Percentiles rank a stretch among this genome's conserved stretches.
These are phyloP conservation scores for Lomentospora prolificans DNA, from an alignment of 2,329 filamentous ascomycete genomes.

Conservation along the genomic window DNA sequence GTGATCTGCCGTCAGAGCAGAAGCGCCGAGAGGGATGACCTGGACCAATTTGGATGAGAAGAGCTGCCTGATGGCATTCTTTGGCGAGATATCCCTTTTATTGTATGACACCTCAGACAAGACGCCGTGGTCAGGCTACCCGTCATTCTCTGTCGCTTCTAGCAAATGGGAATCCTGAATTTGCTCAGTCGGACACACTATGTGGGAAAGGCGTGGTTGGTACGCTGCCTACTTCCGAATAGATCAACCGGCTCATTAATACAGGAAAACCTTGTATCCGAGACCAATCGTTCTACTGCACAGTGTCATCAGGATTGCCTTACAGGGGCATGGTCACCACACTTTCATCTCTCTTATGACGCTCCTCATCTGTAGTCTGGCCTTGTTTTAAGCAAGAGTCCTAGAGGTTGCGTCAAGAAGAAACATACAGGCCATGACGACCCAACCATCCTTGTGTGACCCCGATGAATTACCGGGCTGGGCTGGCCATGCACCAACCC, in stretches of 20 bases:
- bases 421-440: not conserved
- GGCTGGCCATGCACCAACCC: not conserved
- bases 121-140: not conserved
- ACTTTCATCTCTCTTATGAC: not conserved
- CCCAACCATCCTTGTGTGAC: not conserved
- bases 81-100: not conserved
- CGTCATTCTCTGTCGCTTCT: too few species aligned
- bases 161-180: not conserved
- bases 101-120: not conserved
- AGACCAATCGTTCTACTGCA: not conserved
- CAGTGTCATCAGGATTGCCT: not conserved
- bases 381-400: not conserved
- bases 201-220: not conserved
- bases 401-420: not conserved
- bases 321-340: not conserved
- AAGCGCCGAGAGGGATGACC: not conserved
- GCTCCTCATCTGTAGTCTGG: not conserved
- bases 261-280: not conserved
- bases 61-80: not conserved
- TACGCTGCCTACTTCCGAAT: not conserved
- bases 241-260: not conserved
- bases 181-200: not conserved
- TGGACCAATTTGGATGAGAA: not conserved
- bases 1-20: not conserved
- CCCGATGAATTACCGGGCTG: not conserved